Evolutionary conservation across 768 basidiomycete genomes (phyloP).

Genomic region (Suillus luteus): DNA sequence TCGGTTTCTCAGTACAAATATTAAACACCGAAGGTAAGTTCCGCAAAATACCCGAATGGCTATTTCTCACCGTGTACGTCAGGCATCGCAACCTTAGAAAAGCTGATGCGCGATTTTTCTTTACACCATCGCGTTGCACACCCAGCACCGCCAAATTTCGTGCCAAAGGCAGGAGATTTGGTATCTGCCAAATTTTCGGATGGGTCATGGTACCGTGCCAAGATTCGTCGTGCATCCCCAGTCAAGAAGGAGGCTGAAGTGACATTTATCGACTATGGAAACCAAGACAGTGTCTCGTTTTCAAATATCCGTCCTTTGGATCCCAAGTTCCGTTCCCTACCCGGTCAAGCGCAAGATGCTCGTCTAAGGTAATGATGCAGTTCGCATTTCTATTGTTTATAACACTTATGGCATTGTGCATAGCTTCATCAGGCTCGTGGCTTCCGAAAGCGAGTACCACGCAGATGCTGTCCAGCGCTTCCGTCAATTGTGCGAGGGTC

Average conservation of each 20-base stretch:
- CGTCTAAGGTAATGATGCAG: conserved; percentile 64
- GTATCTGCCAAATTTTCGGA: conserved; percentile 96
- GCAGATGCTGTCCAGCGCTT: conserved; percentile 85
- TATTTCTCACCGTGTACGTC: conserved; percentile 3
- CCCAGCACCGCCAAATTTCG: conserved; percentile 64
- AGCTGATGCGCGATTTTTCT: conserved; percentile 93
- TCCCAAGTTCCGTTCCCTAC: conserved; percentile 82
- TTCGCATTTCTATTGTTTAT: conserved; percentile 1
- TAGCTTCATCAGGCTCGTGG: conserved; percentile 86
- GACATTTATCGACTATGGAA: conserved; percentile 94
- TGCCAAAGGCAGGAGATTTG: conserved; percentile 83
- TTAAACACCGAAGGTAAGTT: conserved; percentile 83
- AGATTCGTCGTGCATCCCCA: conserved; percentile 82
- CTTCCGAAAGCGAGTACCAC: conserved; percentile 83
- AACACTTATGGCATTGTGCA: conserved; percentile 13
- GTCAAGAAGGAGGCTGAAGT: conserved; percentile 94
- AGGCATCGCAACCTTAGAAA: conserved; percentile 92
- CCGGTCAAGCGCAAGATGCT: conserved; percentile 94
- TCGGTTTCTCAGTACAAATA: conserved; percentile 91
- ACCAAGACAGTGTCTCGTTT: conserved; percentile 87
- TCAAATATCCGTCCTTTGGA: conserved; percentile 88
- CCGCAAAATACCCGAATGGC: conserved; percentile 4
- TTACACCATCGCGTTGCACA: conserved; percentile 71
- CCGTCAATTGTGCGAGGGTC: conserved; percentile 83
- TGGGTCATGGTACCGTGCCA: conserved; percentile 95